A percentile compares a stretch with the other conserved stretches of the same genome.
Evolutionary conservation across 345 rosid species (phyloP).

Genomic region (Sapria himalayana): DNA sequence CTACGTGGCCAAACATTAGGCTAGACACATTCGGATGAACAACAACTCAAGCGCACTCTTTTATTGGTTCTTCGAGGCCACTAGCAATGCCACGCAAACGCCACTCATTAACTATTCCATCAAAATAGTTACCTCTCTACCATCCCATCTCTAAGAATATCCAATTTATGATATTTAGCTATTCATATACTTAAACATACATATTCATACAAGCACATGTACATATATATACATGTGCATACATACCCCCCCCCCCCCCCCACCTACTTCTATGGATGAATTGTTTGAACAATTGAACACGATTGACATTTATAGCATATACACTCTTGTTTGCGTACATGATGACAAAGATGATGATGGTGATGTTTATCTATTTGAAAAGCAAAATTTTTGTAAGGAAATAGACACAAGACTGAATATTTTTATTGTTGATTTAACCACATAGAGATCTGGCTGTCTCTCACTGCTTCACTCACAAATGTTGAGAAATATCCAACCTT

Average conservation of each 20-base stretch:
- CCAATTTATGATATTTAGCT: constrained; percentile 4
- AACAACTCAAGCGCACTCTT: constrained; percentile 50
- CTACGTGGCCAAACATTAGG: constrained; percentile 41
- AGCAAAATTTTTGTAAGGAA: no score
- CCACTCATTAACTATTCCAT: constrained; percentile 15
- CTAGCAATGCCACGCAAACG: constrained; percentile 26
- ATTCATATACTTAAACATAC: background rate
- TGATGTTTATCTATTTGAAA: no score
- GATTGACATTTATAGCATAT: constrained; percentile 67
- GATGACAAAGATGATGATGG: constrained; percentile 60
- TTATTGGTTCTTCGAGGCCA: constrained; percentile 82
- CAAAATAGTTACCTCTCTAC: background rate
- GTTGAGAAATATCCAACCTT: no score
- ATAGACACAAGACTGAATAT: no score
- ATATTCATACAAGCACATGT: no score
- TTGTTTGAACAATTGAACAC: constrained; percentile 39
- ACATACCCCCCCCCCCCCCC: background rate
- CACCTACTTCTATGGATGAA: constrained; percentile 25
- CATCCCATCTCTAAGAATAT: background rate
- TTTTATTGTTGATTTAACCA: no score
- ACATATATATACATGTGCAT: no score
- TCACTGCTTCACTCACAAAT: no score
- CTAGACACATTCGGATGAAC: constrained; percentile 57
- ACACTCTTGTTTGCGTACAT: constrained; percentile 45
- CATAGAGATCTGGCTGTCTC: no score